Conservation (phyloP, 768 basidiomycete genomes). For the Xerocomus spinulosus region DNA sequence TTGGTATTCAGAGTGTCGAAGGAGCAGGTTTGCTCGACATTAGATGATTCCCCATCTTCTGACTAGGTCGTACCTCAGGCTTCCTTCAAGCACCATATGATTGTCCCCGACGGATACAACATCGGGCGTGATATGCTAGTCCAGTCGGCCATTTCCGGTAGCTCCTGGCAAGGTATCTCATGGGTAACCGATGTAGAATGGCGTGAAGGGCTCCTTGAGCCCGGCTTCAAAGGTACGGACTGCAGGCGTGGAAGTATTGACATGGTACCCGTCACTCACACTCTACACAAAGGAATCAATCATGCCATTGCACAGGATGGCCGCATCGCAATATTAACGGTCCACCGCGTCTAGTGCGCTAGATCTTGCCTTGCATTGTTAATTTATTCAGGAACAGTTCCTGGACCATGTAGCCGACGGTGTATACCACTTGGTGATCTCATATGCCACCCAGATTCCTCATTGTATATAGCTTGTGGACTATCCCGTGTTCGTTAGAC, state of each 20-base stretch:
- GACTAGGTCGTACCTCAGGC: conserved; percentile 32
- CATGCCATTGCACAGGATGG: conserved; percentile 83
- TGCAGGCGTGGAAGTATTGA: background rate
- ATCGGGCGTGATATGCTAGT: conserved; percentile 78
- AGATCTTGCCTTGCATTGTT: background rate
- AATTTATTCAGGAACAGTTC: background rate
- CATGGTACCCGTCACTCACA: background rate
- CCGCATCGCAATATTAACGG: conserved; percentile 71
- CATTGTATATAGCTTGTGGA: conserved; percentile 11
- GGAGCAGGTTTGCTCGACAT: conserved; percentile 45
- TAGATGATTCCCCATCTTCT: background rate
- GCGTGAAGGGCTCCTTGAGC: conserved; percentile 62
- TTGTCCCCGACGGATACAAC: conserved; percentile 77
- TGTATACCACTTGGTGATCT: conserved; percentile 15
- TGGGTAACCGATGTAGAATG: conserved; percentile 80
- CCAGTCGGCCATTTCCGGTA: conserved; percentile 54
- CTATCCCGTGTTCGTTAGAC: conserved; percentile 1
- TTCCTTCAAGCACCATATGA: conserved; percentile 64
- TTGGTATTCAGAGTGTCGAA: conserved; percentile 55
- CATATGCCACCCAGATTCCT: conserved; percentile 2
- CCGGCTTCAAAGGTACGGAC: conserved; percentile 60
- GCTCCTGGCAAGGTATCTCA: conserved; percentile 57
- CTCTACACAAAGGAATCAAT: conserved; percentile 54
- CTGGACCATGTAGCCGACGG: conserved; percentile 1
- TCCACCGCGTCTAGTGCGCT: conserved; percentile 40